These are phyloP conservation scores for Penicillium cataractarum DNA, from an alignment of 495 filamentous ascomycete species.

Conservation along the genomic window DNA sequence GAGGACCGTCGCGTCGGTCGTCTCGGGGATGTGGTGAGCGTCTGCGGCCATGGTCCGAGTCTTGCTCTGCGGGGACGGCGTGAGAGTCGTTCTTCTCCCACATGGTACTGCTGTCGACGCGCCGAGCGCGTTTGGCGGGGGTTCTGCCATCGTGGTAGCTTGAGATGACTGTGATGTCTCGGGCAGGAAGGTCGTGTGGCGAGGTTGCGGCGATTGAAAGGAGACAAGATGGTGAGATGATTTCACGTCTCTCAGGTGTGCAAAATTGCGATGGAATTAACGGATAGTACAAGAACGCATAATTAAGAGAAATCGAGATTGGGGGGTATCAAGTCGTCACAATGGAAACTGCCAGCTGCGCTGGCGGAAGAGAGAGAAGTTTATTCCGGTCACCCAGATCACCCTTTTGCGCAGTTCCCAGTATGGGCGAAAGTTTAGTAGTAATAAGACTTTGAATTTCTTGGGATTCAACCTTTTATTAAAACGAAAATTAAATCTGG, in stretches of 20 bases:
- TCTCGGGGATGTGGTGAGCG: constrained; percentile 36
- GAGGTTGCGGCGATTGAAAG: not conserved
- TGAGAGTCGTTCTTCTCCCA: constrained; percentile 52
- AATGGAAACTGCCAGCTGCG: constrained; percentile 16
- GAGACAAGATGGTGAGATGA: not conserved
- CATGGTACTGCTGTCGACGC: constrained; percentile 56
- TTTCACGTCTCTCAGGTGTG: not conserved
- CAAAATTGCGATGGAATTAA: not conserved
- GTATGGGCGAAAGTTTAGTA: not conserved
- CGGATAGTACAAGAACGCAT: not conserved
- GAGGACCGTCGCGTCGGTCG: constrained; percentile 35
- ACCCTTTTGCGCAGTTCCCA: constrained; percentile 22
- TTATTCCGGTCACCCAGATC: constrained; percentile 29
- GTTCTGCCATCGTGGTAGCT: constrained; percentile 51
- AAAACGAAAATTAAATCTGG: no score
- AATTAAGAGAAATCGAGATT: constrained; percentile 3
- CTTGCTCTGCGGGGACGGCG: constrained; percentile 32
- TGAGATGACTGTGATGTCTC: constrained; percentile 22
- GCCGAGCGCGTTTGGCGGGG: constrained; percentile 58
- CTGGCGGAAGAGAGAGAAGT: constrained; percentile 29
- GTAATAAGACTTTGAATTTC: not conserved
- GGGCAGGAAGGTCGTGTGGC: constrained; percentile 9
- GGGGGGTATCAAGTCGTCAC: constrained; percentile 24
- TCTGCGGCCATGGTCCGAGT: constrained; percentile 43
- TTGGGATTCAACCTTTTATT: not conserved